Base-by-base conservation (phyloP, 148 eudicot genomes). In the Amaranthus palmeri region DNA sequence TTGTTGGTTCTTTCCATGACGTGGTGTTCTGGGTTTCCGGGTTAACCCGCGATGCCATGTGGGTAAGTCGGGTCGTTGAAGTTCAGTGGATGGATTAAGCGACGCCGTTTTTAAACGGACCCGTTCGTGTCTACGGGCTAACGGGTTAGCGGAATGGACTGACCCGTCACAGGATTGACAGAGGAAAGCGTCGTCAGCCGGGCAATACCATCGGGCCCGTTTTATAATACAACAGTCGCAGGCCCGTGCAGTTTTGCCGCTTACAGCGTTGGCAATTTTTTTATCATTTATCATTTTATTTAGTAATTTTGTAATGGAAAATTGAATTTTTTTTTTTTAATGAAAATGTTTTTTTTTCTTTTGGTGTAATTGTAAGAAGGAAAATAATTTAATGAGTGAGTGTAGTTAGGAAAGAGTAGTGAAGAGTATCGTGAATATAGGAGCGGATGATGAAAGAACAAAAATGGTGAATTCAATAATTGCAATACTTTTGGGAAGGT, bases 121-220 rank as follows among this genome's bases (percentile, higher is more conserved):
- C 51, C 96, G 81, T 62, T 93, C 87, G 68, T 93, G 98, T 6
- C 97, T 65, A 0, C 88, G 80, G 14, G 98, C 98, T 46, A 93
- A 70, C 1, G 86, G 79, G 78, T 90, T 93, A 0, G 90, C 96
- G 0, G 89, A 86, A 79, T 93, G 98, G 1, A 93, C 88, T 0
- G 88, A 82, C 15, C 81, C 76, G 60, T 93, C 96, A 53, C 98
- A 93, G 0, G 80, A n/a, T 74, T 87, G 95, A 67, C 98, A 93
- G 8, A 93, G 54, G 73, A 93, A 90, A 47, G 98, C 98, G 50
- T 93, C 96, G 52, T 90, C 98, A 0, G 96, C 87, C 0, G 92
- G 77, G 56, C 98, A 93, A 7, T 86, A 90, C 95, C 93, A 93
- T 3, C 93, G 80, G 7, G 98, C 98, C 3, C 98, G 85, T 18